Conservation (phyloP, 495 filamentous ascomycete genomes). For the Chaetomium cochliodes region DNA sequence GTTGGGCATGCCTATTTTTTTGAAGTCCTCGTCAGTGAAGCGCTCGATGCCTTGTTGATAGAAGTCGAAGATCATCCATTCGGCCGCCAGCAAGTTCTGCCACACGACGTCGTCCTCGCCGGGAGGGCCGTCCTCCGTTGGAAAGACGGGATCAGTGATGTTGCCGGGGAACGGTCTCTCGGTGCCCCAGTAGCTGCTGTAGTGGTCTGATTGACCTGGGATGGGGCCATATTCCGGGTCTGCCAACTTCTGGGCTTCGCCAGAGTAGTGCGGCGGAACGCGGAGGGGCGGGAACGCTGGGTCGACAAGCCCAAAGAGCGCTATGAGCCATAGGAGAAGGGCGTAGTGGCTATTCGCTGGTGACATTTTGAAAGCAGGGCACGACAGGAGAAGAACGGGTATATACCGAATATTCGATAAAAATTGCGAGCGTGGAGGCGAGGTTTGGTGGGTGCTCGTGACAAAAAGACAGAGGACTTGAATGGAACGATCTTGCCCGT, state of each 20-base stretch:
- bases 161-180: slow-evolving; percentile 48
- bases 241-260: slow-evolving; percentile 38
- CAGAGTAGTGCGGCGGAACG: slow-evolving; percentile 17
- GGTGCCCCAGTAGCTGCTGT: slow-evolving; percentile 46
- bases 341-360: background rate
- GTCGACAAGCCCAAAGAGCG: background rate
- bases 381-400: too few species aligned
- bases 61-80: slow-evolving; percentile 56
- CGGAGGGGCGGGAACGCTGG: background rate
- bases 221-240: slow-evolving; percentile 43
- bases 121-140: slow-evolving; percentile 40
- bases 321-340: background rate
- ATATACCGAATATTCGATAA: too few species aligned
- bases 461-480: background rate
- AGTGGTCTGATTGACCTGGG: slow-evolving; percentile 46
- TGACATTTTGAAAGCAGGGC: background rate
- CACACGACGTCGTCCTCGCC: slow-evolving; percentile 49
- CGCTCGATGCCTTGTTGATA: slow-evolving; percentile 53
- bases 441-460: background rate
- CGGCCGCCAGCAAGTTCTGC: slow-evolving; percentile 55
- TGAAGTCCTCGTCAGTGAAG: slow-evolving; percentile 46
- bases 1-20: slow-evolving; percentile 43
- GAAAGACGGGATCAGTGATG: slow-evolving; percentile 43
- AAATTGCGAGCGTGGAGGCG: background rate
- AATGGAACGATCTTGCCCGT: background rate